These are phyloP conservation scores for Angomonas deanei DNA, from an alignment of 208 protist species.

Conservation along the genomic window DNA sequence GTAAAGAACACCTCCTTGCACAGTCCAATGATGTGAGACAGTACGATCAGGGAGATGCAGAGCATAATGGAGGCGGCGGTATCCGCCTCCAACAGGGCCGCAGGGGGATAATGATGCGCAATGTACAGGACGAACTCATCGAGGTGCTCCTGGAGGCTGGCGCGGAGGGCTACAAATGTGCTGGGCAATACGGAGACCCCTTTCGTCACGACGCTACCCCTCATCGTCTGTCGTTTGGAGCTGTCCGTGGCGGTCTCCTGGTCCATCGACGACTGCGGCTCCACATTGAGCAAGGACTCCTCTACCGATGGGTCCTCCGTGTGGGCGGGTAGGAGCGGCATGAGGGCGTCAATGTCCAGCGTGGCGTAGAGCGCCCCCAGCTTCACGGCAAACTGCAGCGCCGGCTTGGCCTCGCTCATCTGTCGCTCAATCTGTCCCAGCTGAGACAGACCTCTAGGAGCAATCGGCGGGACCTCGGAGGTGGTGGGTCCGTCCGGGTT, in stretches of 20 bases:
- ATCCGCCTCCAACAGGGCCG: not conserved
- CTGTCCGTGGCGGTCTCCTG: no score
- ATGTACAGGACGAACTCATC: not conserved
- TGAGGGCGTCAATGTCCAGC: constrained; percentile 69
- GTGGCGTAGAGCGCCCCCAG: constrained; percentile 61
- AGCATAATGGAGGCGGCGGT: not conserved
- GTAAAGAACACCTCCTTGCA: not conserved
- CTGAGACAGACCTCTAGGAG: not conserved
- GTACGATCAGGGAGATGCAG: not conserved
- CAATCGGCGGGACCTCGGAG: not conserved
- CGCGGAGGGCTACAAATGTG: no score
- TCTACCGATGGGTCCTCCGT: not conserved
- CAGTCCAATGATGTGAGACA: not conserved
- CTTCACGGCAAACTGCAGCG: constrained; percentile 61
- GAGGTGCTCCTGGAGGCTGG: not conserved
- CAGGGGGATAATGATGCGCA: not conserved
- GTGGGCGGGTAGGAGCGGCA: constrained; percentile 20
- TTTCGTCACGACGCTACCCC: not conserved
- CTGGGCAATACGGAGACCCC: no score
- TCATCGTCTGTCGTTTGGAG: no score
- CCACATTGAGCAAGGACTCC: not conserved
- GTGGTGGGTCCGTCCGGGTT: no score
- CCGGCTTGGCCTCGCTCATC: constrained; percentile 16
- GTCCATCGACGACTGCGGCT: not conserved
- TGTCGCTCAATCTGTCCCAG: constrained; percentile 14